Base-by-base conservation (phyloP, 2,329 filamentous ascomycete species). In the Hypocreales sp. region DNA sequence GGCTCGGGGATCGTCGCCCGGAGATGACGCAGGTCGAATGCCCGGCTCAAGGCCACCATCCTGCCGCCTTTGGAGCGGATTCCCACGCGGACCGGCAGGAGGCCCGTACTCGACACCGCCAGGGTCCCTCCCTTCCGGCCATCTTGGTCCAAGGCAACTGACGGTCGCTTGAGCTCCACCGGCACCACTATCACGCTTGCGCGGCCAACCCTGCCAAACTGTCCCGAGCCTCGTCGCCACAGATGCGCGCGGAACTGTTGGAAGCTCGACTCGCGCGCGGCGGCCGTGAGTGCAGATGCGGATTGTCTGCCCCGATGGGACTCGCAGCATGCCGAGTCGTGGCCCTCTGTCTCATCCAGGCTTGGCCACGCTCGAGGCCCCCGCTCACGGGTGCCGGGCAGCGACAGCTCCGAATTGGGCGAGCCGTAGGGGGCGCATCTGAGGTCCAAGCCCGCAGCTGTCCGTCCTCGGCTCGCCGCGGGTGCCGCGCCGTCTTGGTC, bases 11-110 rank as follows among this genome's bases (percentile, higher is more conserved):
- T 47, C 1, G 58, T 61, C 7, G 55, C 49, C 24, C 58, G 51
- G 8, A 71, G 44, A 33, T 58, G 49, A 15, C 58, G 49, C 10
- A 69, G 44, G 32, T 69, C 53, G 32, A 72, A 65, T 12, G 53
- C 56, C 17, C 64, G 55, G 35, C 58, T 53, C 12, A 73, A 49
- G 1, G 61, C 37, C 35, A 68, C 59, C 1, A 64, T 50, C 25
- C 55, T 53, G 12, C 55, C 48, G 3, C 56, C 52, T 15, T 38
- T 34, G 5, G 48, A 48, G 17, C 41, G 46, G 17, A 51, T 37
- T 10, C 46, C 36, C 7, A 44, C 44, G 6, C 40, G 39, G 4
- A 45, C 39, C n/a, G 37, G 41, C 20, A 47, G 27, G 7, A 28
- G 38, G n/a, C 34, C 33, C 6, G 37, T 32, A 3, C 13, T 12